phyloP scores from a whole-genome alignment of 192 early-diverging fungal genomes.

The Coemansia guatemalensis region DNA sequence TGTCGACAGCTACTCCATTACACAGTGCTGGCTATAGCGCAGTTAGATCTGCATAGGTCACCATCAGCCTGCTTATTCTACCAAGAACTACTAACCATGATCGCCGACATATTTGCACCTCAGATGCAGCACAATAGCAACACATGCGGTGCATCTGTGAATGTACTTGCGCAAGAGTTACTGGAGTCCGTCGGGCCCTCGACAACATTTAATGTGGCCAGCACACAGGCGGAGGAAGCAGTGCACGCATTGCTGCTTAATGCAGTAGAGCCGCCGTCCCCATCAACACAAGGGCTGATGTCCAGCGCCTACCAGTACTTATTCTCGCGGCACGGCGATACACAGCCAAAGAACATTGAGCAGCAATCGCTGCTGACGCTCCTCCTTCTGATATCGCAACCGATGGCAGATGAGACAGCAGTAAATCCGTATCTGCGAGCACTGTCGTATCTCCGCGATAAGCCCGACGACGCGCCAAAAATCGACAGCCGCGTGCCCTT shows the following conservation, averaged over 20 bases:
- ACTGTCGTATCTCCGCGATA: slow-evolving; percentile 18
- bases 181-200: slow-evolving; percentile 33
- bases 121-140: slow-evolving; percentile 10
- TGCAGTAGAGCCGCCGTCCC: slow-evolving; percentile 21
- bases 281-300: slow-evolving; percentile 34
- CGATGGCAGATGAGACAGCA: not conserved
- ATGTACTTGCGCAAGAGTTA: slow-evolving; percentile 25
- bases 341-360: slow-evolving; percentile 24
- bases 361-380: slow-evolving; percentile 41
- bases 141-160: not conserved
- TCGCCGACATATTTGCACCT: slow-evolving; percentile 31
- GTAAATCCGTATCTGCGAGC: slow-evolving; percentile 32
- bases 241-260: slow-evolving; percentile 27
- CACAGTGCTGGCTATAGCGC: slow-evolving; percentile 28
- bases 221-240: slow-evolving; percentile 29
- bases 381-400: slow-evolving; percentile 33
- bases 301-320: slow-evolving; percentile 48
- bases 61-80: slow-evolving; percentile 23
- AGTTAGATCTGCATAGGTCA: slow-evolving; percentile 33
- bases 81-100: slow-evolving; percentile 28
- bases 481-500: slow-evolving; percentile 26
- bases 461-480: slow-evolving; percentile 16
- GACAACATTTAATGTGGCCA: slow-evolving; percentile 34
- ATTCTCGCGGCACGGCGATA: slow-evolving; percentile 33
- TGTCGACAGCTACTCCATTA: slow-evolving; percentile 43